phyloP scores from a whole-genome alignment of 164 flowering plant species.

The Saururus chinensis region DNA sequence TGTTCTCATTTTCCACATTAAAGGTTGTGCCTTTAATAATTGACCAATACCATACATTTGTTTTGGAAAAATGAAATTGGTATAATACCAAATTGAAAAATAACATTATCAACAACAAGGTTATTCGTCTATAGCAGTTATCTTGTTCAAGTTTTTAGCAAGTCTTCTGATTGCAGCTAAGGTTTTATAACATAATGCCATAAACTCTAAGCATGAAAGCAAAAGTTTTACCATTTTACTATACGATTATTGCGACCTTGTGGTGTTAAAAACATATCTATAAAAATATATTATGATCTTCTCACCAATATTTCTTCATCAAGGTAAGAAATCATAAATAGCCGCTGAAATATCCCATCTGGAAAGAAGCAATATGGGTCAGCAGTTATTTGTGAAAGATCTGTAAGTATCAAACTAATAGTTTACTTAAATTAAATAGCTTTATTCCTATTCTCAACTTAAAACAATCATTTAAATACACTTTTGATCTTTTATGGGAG shows the following conservation, averaged over 20 bases:
- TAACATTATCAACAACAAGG: not conserved
- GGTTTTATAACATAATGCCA: not conserved
- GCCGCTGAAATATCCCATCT: slow-evolving; percentile 66
- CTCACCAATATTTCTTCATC: slow-evolving; percentile 60
- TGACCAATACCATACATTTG: too few species aligned
- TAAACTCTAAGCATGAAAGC: not conserved
- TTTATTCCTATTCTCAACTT: not conserved
- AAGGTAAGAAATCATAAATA: slow-evolving; percentile 91
- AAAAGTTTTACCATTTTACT: too few species aligned
- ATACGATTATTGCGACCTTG: too few species aligned
- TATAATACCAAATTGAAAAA: too few species aligned
- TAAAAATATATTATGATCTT: too few species aligned
- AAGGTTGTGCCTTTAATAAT: too few species aligned
- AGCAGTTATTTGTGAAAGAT: not conserved
- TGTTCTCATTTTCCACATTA: too few species aligned
- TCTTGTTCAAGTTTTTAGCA: not conserved
- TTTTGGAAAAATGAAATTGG: too few species aligned
- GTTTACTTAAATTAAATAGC: too few species aligned
- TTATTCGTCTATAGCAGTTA: not conserved
- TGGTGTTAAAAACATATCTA: too few species aligned
- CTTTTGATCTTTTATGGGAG: not conserved
- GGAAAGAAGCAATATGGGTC: slow-evolving; percentile 13
- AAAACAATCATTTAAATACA: not conserved
- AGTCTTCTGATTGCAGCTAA: not conserved
- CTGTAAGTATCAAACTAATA: not conserved